A percentile compares a stretch with the other conserved stretches of the same genome.
Conservation (phyloP, 345 rosid species). For the Citrus reticulata region DNA sequence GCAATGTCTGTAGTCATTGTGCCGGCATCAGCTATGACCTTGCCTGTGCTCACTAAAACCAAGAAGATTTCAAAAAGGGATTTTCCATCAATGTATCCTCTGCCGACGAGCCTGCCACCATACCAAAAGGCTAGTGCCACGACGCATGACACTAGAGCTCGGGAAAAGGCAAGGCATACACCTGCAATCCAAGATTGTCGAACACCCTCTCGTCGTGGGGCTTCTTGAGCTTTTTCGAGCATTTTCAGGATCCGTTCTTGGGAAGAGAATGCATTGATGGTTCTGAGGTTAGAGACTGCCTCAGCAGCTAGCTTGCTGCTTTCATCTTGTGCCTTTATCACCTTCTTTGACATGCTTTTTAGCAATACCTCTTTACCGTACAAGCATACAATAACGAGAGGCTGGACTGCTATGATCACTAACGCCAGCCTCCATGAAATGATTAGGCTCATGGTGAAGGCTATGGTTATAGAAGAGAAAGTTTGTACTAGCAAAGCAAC, state of each 20-base stretch:
- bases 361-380: constrained; percentile 36
- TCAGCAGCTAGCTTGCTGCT: constrained; percentile 57
- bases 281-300: constrained; percentile 52
- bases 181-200: neutral
- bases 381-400: constrained; percentile 40
- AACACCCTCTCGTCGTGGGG: neutral
- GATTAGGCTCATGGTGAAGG: constrained; percentile 57
- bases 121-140: no score
- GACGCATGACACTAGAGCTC: no score
- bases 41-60: no score
- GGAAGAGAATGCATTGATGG: constrained; percentile 61
- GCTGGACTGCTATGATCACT: constrained; percentile 59
- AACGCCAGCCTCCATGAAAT: constrained; percentile 63
- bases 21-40: no score
- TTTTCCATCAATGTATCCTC: no score
- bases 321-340: constrained; percentile 52
- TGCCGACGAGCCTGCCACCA: no score
- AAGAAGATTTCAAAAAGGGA: no score
- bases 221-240: no score
- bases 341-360: constrained; percentile 37
- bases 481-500: no score
- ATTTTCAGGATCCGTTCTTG: constrained; percentile 26
- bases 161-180: neutral
- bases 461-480: constrained; percentile 10
- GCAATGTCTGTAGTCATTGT: no score